These are phyloP conservation scores for Schizosaccharomyces cryophilus DNA, from an alignment of 805 yeast species.

Conservation along the genomic window DNA sequence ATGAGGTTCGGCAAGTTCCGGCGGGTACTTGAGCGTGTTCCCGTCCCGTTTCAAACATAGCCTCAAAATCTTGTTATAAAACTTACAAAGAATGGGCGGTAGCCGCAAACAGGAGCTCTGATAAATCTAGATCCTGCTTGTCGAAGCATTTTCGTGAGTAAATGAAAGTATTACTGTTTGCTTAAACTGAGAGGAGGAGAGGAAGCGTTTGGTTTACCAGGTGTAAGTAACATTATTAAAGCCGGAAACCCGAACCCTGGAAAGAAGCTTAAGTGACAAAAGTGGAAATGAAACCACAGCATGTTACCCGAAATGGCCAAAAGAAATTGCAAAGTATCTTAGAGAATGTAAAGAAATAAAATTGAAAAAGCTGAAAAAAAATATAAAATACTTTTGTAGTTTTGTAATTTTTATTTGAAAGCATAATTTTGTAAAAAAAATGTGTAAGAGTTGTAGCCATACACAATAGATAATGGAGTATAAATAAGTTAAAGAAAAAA, in stretches of 20 bases:
- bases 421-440: too few relatives aligned
- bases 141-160: not conserved
- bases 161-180: not conserved
- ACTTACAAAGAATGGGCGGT: not conserved
- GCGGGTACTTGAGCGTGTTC: not conserved
- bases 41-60: not conserved
- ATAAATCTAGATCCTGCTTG: not conserved
- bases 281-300: too few relatives aligned
- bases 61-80: not conserved
- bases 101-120: not conserved
- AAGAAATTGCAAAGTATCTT: too few relatives aligned
- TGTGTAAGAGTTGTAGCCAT: too few relatives aligned
- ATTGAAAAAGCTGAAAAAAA: too few relatives aligned
- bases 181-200: not conserved
- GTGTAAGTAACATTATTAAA: not conserved
- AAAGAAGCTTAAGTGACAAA: not conserved
- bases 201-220: not conserved
- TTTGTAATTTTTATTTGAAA: too few relatives aligned
- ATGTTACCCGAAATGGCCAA: too few relatives aligned
- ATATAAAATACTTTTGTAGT: too few relatives aligned
- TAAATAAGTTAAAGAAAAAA: too few relatives aligned
- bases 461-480: too few relatives aligned
- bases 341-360: too few relatives aligned
- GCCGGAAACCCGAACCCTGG: not conserved
- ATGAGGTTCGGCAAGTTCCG: too few relatives aligned